Evolutionary conservation across 2,329 filamentous ascomycete genomes (phyloP), one percentile per base, ranked within the genome.

Genomic region (Penicillium freii): DNA sequence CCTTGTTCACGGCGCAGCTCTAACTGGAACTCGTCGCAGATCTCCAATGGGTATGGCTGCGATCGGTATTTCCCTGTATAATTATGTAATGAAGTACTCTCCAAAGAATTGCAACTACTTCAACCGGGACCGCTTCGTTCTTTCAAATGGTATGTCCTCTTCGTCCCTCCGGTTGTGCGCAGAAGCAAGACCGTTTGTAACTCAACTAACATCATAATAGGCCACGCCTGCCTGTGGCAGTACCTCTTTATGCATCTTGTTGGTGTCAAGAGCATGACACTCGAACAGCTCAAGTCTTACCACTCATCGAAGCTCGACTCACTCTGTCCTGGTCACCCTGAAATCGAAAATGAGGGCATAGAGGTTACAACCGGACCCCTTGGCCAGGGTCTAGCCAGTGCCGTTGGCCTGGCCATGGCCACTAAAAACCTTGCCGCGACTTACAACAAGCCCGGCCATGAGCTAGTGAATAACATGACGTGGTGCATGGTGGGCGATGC

Each of bases 51-150:
- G 84, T 33, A 87, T 87, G 78, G 61, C 59, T 19, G 61, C 64
- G 4, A 86, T 87, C 54, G 84, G 84, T 10, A 75, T 87, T 23
- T 81, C 84, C 0, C 68, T 87, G 3, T 87, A 81, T 79, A 87
- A 85, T 63, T 85, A 87, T 66, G 76, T 77, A 5, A 87, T 87
- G 85, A 76, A 77, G 45, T 87, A 85, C 65, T 65, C 63, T 21
- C 73, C 73, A 13, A 54, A 60, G 3, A 68, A 73, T 36, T 69
- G 70, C 2, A 56, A 84, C 21, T 79, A 65, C 57, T 77, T 79
- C 63, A 74, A 79, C 60, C 68, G 77, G 13, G 77, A 79, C 56
- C 67, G 77, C 10, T 79, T 79, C 55, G 70, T 79, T 13, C 71
- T 79, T 1, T 79, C 77, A 13, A 79, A 79, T 60, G 77, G 72